A percentile compares a stretch with the other conserved stretches of the same genome.
Conservation (phyloP, 2,329 filamentous ascomycete species). For the Pseudogymnoascus sp. region DNA sequence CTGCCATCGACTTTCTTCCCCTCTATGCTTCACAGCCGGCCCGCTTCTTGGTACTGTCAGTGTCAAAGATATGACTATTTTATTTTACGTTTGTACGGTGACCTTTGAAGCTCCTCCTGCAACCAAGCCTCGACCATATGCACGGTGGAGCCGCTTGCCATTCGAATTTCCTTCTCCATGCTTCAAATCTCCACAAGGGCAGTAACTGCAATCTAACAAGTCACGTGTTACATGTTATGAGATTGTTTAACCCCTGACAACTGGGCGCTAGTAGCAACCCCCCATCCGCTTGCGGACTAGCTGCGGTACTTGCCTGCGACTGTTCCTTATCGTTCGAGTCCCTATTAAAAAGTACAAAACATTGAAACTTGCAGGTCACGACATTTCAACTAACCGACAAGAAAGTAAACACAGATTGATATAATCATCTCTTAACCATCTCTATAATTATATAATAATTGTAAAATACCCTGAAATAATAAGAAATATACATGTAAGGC, state of each 20-base stretch:
- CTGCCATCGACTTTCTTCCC: neutral
- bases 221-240: neutral
- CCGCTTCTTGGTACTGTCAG: too few relatives aligned
- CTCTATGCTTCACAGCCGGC: too few relatives aligned
- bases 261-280: neutral
- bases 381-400: neutral
- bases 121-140: too few relatives aligned
- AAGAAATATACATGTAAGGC: neutral
- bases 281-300: neutral
- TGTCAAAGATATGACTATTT: too few relatives aligned
- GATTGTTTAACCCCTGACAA: conserved; percentile 3
- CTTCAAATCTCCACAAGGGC: neutral
- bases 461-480: neutral
- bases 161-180: neutral
- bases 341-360: neutral
- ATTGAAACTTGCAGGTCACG: neutral
- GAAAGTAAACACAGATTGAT: neutral
- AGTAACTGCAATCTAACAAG: neutral
- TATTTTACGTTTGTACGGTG: too few relatives aligned
- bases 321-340: neutral
- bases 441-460: neutral
- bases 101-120: too few relatives aligned
- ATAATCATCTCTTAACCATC: neutral
- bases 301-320: neutral
- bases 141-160: too few relatives aligned